Evolutionary conservation across 2,329 filamentous ascomycete genomes (phyloP), one percentile per base, ranked within the genome.

Genomic region (Penicillium hordei): DNA sequence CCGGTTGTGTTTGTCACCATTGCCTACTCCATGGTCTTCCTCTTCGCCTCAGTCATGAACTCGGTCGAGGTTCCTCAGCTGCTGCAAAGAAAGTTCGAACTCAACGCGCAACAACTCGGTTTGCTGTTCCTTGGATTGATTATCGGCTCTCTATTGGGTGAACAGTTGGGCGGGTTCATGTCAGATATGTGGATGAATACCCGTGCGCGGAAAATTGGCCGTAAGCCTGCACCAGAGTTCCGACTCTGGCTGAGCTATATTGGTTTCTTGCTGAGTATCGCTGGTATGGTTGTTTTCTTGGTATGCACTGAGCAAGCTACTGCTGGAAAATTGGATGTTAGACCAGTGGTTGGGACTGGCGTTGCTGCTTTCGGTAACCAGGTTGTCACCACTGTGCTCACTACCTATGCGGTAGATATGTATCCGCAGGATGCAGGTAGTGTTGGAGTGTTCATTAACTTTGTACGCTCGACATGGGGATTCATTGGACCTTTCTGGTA

Each of bases 21-120:
- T 15, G 77, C 81, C 3, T 86, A 87, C 65, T 70, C 82, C 3
- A 83, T 87, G 76, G 73, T 84, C 10, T 87, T 87, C 68, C 72
- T 81, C 4, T 86, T 82, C 66, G 76, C 71, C 34, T 79, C 75
- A 39, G 79, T 86, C 10, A 72, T 86, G 60, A 72, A 80, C 53
- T 83, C 83, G 0, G 80, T 87, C 27, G 84, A 86, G 63, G 82
- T 87, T 4, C 84, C 84, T 0, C 82, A 86, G 57, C 75, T 87
- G 1, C 83, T 85, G 60, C 76, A 78, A 6, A 70, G 76, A 34
- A 81, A 82, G 58, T 88, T 85, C 56, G 78, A 78, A 15, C 80
- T 87, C 72, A 82, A 83, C 65, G 70, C 82, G 0, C 78, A 86
- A 67, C 79, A 86, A 58, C 75, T 86, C 7, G 84, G 84, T 0